Conservation (phyloP, 345 rosid species). For the Cardamine occulta region DNA sequence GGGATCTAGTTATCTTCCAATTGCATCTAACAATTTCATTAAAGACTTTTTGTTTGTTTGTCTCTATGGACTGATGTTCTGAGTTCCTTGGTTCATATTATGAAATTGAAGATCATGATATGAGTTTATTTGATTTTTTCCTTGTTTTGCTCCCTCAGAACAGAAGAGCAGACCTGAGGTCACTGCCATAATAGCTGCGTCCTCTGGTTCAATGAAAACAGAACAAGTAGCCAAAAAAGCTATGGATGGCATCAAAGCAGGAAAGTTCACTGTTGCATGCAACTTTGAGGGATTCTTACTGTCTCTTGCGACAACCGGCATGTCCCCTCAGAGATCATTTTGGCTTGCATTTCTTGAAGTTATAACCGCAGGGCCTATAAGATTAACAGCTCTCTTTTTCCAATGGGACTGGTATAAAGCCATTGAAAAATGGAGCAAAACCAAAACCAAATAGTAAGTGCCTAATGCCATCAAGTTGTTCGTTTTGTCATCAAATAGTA, state of each 20-base stretch:
- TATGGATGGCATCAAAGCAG: constrained; percentile 69
- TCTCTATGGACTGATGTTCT: not conserved
- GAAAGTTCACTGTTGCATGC: constrained; percentile 69
- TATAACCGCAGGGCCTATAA: constrained; percentile 51
- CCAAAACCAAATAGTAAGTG: constrained; percentile 28
- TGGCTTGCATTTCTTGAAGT: constrained; percentile 82
- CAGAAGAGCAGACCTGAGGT: constrained; percentile 64
- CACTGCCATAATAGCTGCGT: constrained; percentile 59
- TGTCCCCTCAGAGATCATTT: constrained; percentile 78
- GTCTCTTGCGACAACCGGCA: constrained; percentile 69
- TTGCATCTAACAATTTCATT: not conserved
- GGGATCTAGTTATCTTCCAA: not conserved
- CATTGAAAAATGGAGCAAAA: constrained; percentile 51
- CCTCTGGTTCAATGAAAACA: constrained; percentile 74
- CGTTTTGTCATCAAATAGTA: not conserved
- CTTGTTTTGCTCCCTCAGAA: constrained; percentile 45
- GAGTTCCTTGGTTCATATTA: constrained; percentile 17
- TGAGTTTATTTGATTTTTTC: constrained; percentile 17
- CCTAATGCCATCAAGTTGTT: constrained; percentile 7
- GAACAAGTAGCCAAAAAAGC: constrained; percentile 78
- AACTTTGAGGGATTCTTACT: constrained; percentile 70
- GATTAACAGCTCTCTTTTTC: constrained; percentile 58
- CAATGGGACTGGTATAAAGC: constrained; percentile 81
- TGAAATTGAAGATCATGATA: constrained; percentile 11
- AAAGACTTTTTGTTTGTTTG: not conserved